Evolutionary conservation across 1,284 basidiomycete genomes (phyloP).

Genomic region (Cryptococcus sp.): DNA sequence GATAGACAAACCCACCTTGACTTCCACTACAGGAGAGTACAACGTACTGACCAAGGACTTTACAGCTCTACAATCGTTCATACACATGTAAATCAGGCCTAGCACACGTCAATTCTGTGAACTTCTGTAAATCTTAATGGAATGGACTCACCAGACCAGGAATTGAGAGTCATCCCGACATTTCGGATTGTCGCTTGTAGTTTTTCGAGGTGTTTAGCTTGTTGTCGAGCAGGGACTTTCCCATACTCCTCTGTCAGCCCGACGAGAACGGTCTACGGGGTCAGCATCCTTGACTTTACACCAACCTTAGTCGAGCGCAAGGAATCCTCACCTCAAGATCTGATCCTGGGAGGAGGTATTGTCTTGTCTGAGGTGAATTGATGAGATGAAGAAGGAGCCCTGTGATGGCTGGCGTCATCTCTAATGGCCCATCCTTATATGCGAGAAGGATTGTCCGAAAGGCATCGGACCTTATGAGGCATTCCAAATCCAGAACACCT

Average conservation of each 20-base stretch:
- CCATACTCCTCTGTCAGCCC: slow-evolving; percentile 88
- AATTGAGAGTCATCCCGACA: slow-evolving; percentile 76
- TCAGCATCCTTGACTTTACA: background rate
- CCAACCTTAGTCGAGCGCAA: slow-evolving; percentile 12
- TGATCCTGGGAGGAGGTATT: slow-evolving; percentile 71
- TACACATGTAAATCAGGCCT: slow-evolving; percentile 91
- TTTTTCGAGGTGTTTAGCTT: slow-evolving; percentile 59
- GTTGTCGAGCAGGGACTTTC: slow-evolving; percentile 54
- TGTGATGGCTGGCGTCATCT: slow-evolving; percentile 78
- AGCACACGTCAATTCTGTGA: slow-evolving; percentile 8
- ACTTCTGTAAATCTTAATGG: background rate
- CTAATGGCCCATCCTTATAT: slow-evolving; percentile 79
- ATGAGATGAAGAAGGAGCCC: slow-evolving; percentile 77
- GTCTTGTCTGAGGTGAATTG: slow-evolving; percentile 78
- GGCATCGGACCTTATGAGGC: slow-evolving; percentile 75
- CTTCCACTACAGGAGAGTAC: slow-evolving; percentile 78
- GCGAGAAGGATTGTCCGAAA: slow-evolving; percentile 82
- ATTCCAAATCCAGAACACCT: slow-evolving; percentile 76
- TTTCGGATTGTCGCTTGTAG: slow-evolving; percentile 73
- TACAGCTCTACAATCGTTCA: slow-evolving; percentile 81
- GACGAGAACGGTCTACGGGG: slow-evolving; percentile 67
- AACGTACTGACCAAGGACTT: slow-evolving; percentile 79
- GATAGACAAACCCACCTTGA: slow-evolving; percentile 60
- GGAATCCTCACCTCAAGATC: slow-evolving; percentile 71
- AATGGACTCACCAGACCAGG: slow-evolving; percentile 78